These are phyloP conservation scores for Kodamaea leandrae DNA, from an alignment of 805 yeast genomes.

Conservation along the genomic window DNA sequence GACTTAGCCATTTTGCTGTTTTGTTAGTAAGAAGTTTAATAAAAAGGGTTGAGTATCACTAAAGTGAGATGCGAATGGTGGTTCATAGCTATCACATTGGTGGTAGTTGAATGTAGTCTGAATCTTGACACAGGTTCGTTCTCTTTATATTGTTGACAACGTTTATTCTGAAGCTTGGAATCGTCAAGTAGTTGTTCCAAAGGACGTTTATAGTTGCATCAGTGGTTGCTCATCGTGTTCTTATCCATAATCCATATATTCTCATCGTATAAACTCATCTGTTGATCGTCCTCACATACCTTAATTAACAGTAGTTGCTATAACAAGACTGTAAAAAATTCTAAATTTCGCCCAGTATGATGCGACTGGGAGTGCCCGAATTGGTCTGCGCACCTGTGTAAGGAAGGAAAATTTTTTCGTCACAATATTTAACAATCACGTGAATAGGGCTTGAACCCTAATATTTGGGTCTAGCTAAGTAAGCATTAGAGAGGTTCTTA, in stretches of 20 bases:
- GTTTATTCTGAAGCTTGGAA: too few species aligned
- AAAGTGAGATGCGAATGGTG: too few species aligned
- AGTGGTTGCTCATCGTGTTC: too few species aligned
- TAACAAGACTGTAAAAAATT: slow-evolving; percentile 5
- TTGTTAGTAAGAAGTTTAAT: slow-evolving; percentile 28
- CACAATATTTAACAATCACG: too few species aligned
- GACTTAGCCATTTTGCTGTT: slow-evolving; percentile 85
- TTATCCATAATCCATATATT: background rate
- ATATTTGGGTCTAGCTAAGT: background rate
- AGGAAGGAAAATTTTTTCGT: slow-evolving; percentile 2
- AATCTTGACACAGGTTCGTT: too few species aligned
- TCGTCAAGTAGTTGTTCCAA: too few species aligned
- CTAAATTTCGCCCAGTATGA: slow-evolving; percentile 2
- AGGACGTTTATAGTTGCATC: too few species aligned
- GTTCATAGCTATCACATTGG: too few species aligned
- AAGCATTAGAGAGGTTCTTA: background rate
- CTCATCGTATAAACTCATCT: background rate
- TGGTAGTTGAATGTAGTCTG: too few species aligned
- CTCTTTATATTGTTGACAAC: too few species aligned
- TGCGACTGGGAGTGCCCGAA: slow-evolving; percentile 5
- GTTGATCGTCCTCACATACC: slow-evolving; percentile 1
- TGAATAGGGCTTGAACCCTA: slow-evolving; percentile 8
- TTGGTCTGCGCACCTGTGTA: slow-evolving; percentile 7
- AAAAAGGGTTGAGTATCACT: too few species aligned
- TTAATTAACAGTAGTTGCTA: background rate